Percentiles rank a stretch among this genome's conserved stretches.
phyloP scores from a whole-genome alignment of 2,329 filamentous ascomycete species.

The Sphaerulina populicola region DNA sequence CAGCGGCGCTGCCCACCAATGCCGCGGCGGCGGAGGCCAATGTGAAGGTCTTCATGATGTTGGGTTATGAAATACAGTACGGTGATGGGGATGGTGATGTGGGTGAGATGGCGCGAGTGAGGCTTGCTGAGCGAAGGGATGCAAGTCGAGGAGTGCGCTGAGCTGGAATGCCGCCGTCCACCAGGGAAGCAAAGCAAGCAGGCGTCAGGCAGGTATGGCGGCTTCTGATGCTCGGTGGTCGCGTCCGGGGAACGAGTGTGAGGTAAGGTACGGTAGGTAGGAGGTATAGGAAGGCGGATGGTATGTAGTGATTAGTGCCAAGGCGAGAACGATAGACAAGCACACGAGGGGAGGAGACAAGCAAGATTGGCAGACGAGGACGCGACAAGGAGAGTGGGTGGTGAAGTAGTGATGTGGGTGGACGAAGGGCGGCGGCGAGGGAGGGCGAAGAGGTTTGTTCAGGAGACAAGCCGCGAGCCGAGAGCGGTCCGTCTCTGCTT shows the following conservation, averaged over 20 bases:
- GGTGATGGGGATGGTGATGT: neutral
- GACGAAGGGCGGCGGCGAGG: too few species aligned
- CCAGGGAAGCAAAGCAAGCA: neutral
- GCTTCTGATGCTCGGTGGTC: too few species aligned
- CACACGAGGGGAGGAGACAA: constrained; percentile 6
- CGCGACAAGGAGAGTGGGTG: constrained; percentile 5
- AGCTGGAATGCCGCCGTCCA: neutral
- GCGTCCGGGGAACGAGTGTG: too few species aligned
- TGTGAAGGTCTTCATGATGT: constrained; percentile 47
- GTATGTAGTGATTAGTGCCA: constrained; percentile 12
- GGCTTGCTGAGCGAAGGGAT: neutral
- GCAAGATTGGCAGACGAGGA: constrained; percentile 11
- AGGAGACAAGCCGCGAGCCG: constrained; percentile 14
- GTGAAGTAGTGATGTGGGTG: neutral
- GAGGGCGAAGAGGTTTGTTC: constrained; percentile 12
- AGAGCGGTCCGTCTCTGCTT: constrained; percentile 10
- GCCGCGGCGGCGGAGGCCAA: constrained; percentile 46
- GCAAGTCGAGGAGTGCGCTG: neutral
- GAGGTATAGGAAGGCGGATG: neutral
- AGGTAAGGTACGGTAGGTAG: neutral
- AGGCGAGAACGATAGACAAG: constrained; percentile 17
- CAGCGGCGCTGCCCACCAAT: constrained; percentile 36
- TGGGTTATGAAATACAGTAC: constrained; percentile 1
- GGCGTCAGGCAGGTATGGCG: too few species aligned
- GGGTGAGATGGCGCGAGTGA: too few species aligned